Percentiles rank a stretch among this genome's conserved stretches.
Evolutionary conservation across 441 rosid species (phyloP).

Genomic region (Jatropha multifida): DNA sequence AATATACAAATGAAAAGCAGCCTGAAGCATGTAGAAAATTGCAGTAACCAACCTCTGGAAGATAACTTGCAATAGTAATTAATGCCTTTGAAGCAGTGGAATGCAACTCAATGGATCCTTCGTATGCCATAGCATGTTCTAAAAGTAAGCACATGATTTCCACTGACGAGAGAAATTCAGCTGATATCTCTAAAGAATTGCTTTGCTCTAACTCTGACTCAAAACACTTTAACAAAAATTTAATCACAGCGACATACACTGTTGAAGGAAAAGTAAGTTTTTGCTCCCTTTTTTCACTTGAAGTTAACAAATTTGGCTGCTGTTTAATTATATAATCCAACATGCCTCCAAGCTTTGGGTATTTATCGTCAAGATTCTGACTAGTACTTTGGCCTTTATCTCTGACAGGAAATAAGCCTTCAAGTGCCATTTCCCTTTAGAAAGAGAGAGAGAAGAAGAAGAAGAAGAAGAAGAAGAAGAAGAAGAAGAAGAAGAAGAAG

Average conservation of each 20-base stretch:
- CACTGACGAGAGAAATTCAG: constrained; percentile 61
- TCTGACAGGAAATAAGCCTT: constrained; percentile 73
- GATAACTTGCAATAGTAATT: constrained; percentile 70
- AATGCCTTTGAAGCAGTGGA: constrained; percentile 81
- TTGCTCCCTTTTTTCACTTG: constrained; percentile 70
- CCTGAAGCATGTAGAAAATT: constrained; percentile 8
- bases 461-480: constrained; percentile 2
- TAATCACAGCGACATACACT: constrained; percentile 76
- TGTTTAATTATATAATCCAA: constrained; percentile 73
- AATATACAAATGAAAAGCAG: constrained; percentile 17
- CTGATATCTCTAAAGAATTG: constrained; percentile 49
- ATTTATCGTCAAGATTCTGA: constrained; percentile 49
- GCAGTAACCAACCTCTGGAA: constrained; percentile 68
- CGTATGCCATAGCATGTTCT: constrained; percentile 89
- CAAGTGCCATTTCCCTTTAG: constrained; percentile 89
- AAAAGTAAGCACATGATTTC: constrained; percentile 71
- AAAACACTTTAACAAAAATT: constrained; percentile 83
- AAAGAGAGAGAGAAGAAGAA: constrained; percentile 11
- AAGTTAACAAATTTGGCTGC: constrained; percentile 72
- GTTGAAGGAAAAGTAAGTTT: constrained; percentile 78
- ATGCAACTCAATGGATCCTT: constrained; percentile 87
- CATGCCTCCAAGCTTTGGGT: constrained; percentile 80
- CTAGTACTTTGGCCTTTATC: constrained; percentile 43
- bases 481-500: too few relatives aligned
- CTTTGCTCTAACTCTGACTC: constrained; percentile 66